Base-by-base conservation (phyloP, 1,139 yeast genomes). In the Hanseniaspora uvarum region DNA sequence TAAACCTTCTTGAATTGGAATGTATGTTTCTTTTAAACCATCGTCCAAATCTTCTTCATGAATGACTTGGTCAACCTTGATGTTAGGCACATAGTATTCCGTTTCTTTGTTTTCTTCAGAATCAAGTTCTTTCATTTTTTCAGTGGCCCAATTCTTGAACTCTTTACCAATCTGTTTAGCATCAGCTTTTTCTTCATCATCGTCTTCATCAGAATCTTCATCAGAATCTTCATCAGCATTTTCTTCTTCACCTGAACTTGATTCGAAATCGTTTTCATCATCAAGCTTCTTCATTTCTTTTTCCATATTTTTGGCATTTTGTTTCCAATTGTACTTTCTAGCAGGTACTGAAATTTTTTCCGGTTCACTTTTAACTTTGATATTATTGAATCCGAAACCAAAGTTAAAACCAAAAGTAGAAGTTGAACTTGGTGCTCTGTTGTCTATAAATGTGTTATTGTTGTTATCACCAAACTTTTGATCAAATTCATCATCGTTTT, bases 391-490 rank as follows among this genome's bases (percentile, higher is more conserved):
- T 0, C 89, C 89, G 55, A 68, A 66, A 23, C 55, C 55, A 48
- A 48, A 50, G 40, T 34, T 49, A 21, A 41, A 36, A 5, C 34
- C 36, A 28, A 40, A 21, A 0, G 86, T 84, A 16, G 72, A 62
- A 0, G 84, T 84, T 16, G 84, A 83, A 59, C 73, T 74, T 54
- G 77, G 75, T 0, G 94, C 94, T 59, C 94, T 73, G 62, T 80
- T 74, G 65, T 86, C 95, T 16, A 86, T 74, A 62, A 86, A 85
- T 0, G 83, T 72, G 0, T 86, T 74, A 3, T 60, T 46, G n/a
- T 54, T 59, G 18, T 54, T 56, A 6, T 62, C 66, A 7, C 67
- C 70, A 58, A 60, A 63, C 41, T 63, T 59, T 3, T 63, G 65
- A 8, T 61, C 64, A 16, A 62, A 68, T 14, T 65, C 68, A 31